Conservation (phyloP, 768 basidiomycete genomes). For the Lactarius deliciosus region DNA sequence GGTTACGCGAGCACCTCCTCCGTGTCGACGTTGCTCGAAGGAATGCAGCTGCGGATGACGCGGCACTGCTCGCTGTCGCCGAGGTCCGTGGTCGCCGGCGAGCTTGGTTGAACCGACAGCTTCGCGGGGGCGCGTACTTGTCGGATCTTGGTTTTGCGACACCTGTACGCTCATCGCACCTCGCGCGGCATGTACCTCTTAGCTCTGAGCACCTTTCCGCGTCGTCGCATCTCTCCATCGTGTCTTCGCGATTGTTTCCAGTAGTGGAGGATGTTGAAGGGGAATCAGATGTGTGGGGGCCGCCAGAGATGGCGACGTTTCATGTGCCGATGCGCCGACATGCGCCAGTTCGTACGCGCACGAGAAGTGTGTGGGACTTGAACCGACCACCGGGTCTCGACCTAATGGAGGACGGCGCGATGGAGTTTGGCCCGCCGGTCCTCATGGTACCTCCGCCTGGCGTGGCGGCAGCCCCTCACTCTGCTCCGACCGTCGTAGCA, state of each 20-base stretch:
- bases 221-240: neutral
- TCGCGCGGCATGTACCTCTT: slow-evolving; percentile 37
- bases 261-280: slow-evolving; percentile 38
- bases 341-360: slow-evolving; percentile 31
- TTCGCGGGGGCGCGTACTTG: slow-evolving; percentile 39
- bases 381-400: slow-evolving; percentile 19
- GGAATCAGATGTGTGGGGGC: slow-evolving; percentile 26
- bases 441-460: slow-evolving; percentile 27
- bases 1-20: slow-evolving; percentile 38
- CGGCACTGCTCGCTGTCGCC: slow-evolving; percentile 39
- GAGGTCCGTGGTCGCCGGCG: slow-evolving; percentile 60
- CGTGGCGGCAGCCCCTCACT: slow-evolving; percentile 24
- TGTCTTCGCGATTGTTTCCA: slow-evolving; percentile 32
- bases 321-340: slow-evolving; percentile 18
- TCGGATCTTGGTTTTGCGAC: slow-evolving; percentile 48
- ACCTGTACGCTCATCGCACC: slow-evolving; percentile 52
- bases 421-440: slow-evolving; percentile 20
- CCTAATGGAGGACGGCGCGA: slow-evolving; percentile 5
- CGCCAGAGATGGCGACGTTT: slow-evolving; percentile 20
- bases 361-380: slow-evolving; percentile 32
- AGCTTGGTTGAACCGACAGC: slow-evolving; percentile 62
- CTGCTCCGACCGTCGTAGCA: slow-evolving; percentile 26
- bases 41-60: slow-evolving; percentile 42
- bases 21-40: slow-evolving; percentile 43
- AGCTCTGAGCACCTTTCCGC: slow-evolving; percentile 18